These are phyloP conservation scores for Sanghuangporus sanghuang DNA, from an alignment of 1,284 basidiomycete species.

Conservation along the genomic window DNA sequence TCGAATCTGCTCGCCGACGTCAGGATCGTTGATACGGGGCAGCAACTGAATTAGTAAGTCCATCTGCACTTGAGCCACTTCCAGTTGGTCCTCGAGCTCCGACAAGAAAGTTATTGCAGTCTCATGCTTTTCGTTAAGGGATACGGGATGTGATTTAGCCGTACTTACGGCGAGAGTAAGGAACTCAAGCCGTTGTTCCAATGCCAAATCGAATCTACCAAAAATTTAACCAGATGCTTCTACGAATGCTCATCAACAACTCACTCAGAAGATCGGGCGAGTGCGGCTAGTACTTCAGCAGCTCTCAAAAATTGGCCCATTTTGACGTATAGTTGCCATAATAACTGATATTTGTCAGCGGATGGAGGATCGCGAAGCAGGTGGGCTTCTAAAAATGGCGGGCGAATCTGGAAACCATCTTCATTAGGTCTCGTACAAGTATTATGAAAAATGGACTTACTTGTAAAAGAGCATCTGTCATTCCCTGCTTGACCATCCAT, in stretches of 20 bases:
- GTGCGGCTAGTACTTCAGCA: constrained; percentile 78
- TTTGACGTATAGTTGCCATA: constrained; percentile 98
- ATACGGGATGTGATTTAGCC: constrained; percentile 88
- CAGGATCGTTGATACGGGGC: constrained; percentile 54
- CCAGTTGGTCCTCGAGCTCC: constrained; percentile 92
- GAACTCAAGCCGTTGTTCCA: constrained; percentile 80
- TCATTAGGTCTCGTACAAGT: background rate
- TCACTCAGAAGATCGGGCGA: constrained; percentile 86
- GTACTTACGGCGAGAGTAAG: constrained; percentile 92
- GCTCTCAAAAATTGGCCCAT: constrained; percentile 82
- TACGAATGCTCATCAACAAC: constrained; percentile 26
- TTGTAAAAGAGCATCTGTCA: constrained; percentile 88
- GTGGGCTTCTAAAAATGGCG: constrained; percentile 83
- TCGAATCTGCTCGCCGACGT: constrained; percentile 51
- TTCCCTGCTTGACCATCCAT: constrained; percentile 78
- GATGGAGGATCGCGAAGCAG: constrained; percentile 78
- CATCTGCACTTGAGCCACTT: constrained; percentile 94
- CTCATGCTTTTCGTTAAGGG: constrained; percentile 71
- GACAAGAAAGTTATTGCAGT: constrained; percentile 88
- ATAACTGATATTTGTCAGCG: constrained; percentile 79
- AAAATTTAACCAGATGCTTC: constrained; percentile 3
- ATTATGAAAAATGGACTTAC: constrained; percentile 37
- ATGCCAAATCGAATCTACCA: constrained; percentile 60
- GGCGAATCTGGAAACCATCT: constrained; percentile 55
- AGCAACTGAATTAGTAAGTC: constrained; percentile 73